phyloP scores from a whole-genome alignment of 2,329 filamentous ascomycete genomes.

The Didymella pinodella region DNA sequence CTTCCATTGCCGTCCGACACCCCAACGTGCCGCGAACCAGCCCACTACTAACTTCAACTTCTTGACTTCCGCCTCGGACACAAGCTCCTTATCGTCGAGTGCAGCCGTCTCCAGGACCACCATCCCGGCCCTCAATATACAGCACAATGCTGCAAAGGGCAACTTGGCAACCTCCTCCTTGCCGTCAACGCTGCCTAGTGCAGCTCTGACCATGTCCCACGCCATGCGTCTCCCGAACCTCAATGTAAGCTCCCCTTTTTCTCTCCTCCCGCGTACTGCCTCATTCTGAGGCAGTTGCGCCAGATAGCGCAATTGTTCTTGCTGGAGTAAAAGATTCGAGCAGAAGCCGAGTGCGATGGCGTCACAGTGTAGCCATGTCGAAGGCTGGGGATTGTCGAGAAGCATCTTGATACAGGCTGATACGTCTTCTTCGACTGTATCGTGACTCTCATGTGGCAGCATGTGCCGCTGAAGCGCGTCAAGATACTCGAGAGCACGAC shows the following conservation, averaged over 20 bases:
- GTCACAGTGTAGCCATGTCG: neutral
- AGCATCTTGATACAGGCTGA: neutral
- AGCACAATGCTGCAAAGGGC: neutral
- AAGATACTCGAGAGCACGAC: neutral
- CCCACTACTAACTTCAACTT: neutral
- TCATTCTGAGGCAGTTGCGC: neutral
- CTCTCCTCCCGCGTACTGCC: neutral
- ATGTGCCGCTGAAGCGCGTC: neutral
- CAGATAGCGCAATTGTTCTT: neutral
- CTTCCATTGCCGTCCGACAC: neutral
- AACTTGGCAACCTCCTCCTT: neutral
- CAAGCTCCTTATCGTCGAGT: neutral
- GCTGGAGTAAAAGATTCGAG: neutral
- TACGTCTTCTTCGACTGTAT: neutral
- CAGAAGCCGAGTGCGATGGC: slow-evolving; percentile 4
- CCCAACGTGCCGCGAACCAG: neutral
- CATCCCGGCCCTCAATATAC: neutral
- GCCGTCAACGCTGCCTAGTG: neutral
- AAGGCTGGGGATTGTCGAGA: neutral
- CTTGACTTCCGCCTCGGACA: neutral
- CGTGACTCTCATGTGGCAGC: neutral
- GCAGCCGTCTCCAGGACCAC: neutral
- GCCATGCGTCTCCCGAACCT: neutral
- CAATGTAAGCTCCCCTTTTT: neutral
- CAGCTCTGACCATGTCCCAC: neutral